Evolutionary conservation across 441 rosid species (phyloP).

Genomic region (Adansonia grandidieri): DNA sequence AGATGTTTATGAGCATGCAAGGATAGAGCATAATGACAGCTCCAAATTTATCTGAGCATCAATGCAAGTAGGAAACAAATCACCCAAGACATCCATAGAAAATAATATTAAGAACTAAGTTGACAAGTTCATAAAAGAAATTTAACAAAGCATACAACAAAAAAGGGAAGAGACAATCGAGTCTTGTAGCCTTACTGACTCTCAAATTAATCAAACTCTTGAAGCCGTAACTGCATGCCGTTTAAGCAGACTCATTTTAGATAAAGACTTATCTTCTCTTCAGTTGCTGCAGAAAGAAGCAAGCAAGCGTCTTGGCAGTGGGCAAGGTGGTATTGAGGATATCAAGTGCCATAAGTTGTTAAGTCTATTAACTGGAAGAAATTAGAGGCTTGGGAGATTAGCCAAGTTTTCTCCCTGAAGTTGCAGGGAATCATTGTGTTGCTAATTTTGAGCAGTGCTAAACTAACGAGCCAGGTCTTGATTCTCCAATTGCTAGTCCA

Average conservation of each 20-base stretch:
- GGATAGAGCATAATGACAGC: not conserved
- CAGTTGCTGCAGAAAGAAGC: slow-evolving; percentile 87
- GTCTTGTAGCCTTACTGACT: slow-evolving; percentile 16
- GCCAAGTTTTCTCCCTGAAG: slow-evolving; percentile 84
- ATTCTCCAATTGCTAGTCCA: slow-evolving; percentile 88
- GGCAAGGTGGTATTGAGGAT: slow-evolving; percentile 69
- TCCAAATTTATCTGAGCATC: not conserved
- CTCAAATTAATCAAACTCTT: slow-evolving; percentile 25
- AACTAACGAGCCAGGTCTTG: slow-evolving; percentile 80
- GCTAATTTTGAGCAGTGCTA: slow-evolving; percentile 84
- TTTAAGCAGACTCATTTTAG: slow-evolving; percentile 25
- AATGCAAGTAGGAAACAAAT: not conserved
- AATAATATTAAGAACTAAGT: not conserved
- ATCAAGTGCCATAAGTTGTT: slow-evolving; percentile 86
- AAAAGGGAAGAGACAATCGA: slow-evolving; percentile 1
- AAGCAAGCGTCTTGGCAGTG: slow-evolving; percentile 75
- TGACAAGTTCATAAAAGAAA: slow-evolving; percentile 1
- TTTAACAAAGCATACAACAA: not conserved
- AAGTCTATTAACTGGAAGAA: slow-evolving; percentile 85
- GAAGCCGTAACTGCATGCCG: slow-evolving; percentile 40
- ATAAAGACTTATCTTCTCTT: slow-evolving; percentile 18
- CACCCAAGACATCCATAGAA: slow-evolving; percentile 12
- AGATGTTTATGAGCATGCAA: not conserved
- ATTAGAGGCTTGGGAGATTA: slow-evolving; percentile 66
- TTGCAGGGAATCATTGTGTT: slow-evolving; percentile 75